A percentile compares a stretch with the other conserved stretches of the same genome.
phyloP scores from a whole-genome alignment of 108 stramenopile species.

The Cyclotella distinguenda region DNA sequence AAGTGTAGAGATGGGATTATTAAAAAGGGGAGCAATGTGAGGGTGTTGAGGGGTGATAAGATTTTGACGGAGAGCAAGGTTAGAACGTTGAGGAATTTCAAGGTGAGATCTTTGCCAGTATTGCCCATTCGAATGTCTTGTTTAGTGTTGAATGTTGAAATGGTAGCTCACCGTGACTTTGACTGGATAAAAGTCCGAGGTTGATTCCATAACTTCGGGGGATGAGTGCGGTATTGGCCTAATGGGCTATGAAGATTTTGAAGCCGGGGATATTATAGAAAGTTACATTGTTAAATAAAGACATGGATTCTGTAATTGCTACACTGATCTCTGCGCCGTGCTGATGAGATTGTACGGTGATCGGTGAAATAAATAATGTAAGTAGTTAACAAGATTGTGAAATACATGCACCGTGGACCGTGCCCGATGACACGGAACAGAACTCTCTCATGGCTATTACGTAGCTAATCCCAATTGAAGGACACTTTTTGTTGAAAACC shows the following conservation, averaged over 20 bases:
- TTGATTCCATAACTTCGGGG: conserved; percentile 80
- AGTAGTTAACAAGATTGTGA: too few relatives aligned
- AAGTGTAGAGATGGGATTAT: conserved; percentile 87
- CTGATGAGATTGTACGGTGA: too few relatives aligned
- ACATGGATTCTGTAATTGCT: not conserved
- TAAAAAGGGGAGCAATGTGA: conserved; percentile 84
- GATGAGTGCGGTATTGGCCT: conserved; percentile 96
- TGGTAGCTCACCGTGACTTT: conserved; percentile 12
- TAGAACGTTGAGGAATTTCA: conserved; percentile 89
- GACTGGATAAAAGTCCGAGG: conserved; percentile 78
- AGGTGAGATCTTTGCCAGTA: conserved; percentile 41
- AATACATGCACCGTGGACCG: too few relatives aligned
- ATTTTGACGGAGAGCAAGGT: conserved; percentile 85
- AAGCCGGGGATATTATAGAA: conserved; percentile 94
- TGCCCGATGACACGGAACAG: too few relatives aligned
- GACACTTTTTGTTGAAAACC: too few relatives aligned
- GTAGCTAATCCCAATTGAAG: too few relatives aligned
- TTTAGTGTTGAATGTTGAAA: conserved; percentile 28
- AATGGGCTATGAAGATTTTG: conserved; percentile 87
- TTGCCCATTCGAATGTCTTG: conserved; percentile 10
- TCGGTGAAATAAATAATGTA: too few relatives aligned
- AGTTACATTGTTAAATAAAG: conserved; percentile 82
- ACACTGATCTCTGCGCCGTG: too few relatives aligned
- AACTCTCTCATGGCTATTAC: too few relatives aligned
- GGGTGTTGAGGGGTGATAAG: conserved; percentile 93